phyloP scores from a whole-genome alignment of 2,329 filamentous ascomycete genomes.

The Aspergillus aculeatus region DNA sequence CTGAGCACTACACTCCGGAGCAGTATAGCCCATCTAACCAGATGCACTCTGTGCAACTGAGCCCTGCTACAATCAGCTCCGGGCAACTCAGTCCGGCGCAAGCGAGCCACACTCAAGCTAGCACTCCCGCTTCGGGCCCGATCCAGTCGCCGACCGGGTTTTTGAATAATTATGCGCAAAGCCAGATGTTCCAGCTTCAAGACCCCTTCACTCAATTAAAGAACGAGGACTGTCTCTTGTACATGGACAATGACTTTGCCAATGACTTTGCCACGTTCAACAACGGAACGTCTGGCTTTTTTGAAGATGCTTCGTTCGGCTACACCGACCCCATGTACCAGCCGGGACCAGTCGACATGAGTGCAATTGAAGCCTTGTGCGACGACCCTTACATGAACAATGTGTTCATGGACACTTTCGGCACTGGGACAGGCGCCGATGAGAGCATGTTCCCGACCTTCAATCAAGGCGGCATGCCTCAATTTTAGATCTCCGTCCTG shows the following conservation, averaged over 20 bases:
- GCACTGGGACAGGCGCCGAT: neutral
- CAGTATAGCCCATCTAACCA: neutral
- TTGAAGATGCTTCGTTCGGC: constrained; percentile 5
- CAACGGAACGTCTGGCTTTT: constrained; percentile 3
- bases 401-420: constrained; percentile 1
- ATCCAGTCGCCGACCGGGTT: constrained; percentile 4
- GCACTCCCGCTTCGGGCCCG: constrained; percentile 1
- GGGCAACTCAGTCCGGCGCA: constrained; percentile 1
- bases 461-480: constrained; percentile 1
- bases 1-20: neutral
- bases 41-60: constrained; percentile 1
- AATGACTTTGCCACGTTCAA: constrained; percentile 2
- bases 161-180: constrained; percentile 1
- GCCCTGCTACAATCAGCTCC: constrained; percentile 1
- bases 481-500: neutral
- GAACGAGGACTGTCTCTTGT: constrained; percentile 5
- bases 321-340: constrained; percentile 3
- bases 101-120: constrained; percentile 1
- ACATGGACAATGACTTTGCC: constrained; percentile 6
- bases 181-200: constrained; percentile 2
- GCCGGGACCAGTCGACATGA: neutral
- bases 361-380: neutral
- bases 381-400: constrained; percentile 4
- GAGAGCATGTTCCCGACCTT: neutral
- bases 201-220: constrained; percentile 4